These are phyloP conservation scores for Umbellularia californica DNA, from an alignment of 164 flowering plant species.

Conservation along the genomic window DNA sequence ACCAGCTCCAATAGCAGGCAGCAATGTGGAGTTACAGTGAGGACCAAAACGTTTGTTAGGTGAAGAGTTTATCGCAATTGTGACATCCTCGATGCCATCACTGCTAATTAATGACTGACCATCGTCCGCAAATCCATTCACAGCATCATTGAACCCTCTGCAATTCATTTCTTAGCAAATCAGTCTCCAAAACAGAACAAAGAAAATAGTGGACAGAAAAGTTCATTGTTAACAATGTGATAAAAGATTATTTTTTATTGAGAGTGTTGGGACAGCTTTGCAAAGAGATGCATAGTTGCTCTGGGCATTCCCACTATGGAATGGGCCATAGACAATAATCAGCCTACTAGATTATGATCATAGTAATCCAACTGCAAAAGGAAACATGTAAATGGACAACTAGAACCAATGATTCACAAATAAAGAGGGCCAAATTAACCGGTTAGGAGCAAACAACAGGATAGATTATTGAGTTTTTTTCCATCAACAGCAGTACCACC, in stretches of 20 bases:
- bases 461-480: neutral
- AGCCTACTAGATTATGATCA: neutral
- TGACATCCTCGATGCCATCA: constrained; percentile 82
- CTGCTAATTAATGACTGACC: constrained; percentile 70
- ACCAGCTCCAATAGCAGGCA: constrained; percentile 55
- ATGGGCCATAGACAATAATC: neutral
- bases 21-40: constrained; percentile 34
- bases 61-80: constrained; percentile 60
- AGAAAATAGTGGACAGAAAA: neutral
- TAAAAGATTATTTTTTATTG: neutral
- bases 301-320: neutral
- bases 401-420: neutral
- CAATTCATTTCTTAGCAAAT: neutral
- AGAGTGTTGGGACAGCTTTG: neutral
- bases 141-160: constrained; percentile 84
- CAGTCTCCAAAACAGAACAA: neutral
- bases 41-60: constrained; percentile 51
- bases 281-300: neutral
- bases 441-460: neutral
- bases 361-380: neutral
- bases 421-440: neutral
- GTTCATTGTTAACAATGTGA: neutral
- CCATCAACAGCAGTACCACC: neutral
- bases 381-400: neutral
- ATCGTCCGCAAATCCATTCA: constrained; percentile 84